phyloP scores from a whole-genome alignment of 495 filamentous ascomycete species.

The Aspergillus hancockii region DNA sequence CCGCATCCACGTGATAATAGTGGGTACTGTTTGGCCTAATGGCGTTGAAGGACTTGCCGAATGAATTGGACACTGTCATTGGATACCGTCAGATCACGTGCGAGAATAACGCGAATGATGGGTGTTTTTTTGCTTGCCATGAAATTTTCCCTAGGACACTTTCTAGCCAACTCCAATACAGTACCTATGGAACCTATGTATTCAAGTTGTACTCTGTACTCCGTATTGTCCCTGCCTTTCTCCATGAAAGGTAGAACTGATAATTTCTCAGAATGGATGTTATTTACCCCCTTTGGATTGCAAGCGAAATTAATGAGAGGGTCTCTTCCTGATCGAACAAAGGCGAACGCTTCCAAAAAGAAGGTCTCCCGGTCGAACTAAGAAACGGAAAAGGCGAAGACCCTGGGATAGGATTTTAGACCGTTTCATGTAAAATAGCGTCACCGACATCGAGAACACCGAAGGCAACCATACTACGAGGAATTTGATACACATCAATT shows the following conservation, averaged over 20 bases:
- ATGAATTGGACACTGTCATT: not conserved
- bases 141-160: not conserved
- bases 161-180: not conserved
- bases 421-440: constrained; percentile 3
- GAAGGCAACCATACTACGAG: not conserved
- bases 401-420: constrained; percentile 3
- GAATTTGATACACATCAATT: not conserved
- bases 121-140: not conserved
- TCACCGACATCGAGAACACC: not conserved
- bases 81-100: not conserved
- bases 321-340: not conserved
- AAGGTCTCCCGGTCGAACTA: not conserved
- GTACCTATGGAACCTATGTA: not conserved
- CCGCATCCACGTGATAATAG: not conserved
- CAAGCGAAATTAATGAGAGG: not conserved
- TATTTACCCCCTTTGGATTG: not conserved
- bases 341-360: not conserved
- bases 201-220: not conserved
- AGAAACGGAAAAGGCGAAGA: not conserved
- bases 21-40: not conserved
- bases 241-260: too few relatives aligned
- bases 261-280: not conserved
- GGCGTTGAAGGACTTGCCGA: not conserved
- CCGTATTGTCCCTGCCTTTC: not conserved
- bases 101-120: not conserved